Evolutionary conservation across 116 monocot species (phyloP), one percentile per base, ranked within the genome.

Genomic region (Cymodocea nodosa): DNA sequence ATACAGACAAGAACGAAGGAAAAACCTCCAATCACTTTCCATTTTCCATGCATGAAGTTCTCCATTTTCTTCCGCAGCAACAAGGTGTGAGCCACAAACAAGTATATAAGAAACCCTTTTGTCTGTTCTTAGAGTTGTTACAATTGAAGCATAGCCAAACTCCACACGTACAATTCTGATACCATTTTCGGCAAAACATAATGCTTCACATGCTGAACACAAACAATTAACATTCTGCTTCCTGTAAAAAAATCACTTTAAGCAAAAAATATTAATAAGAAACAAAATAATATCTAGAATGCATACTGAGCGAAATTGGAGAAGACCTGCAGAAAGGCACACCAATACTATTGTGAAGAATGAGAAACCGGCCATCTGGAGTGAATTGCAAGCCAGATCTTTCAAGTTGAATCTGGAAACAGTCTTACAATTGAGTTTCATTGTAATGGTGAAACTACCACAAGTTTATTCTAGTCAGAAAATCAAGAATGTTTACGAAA

Each of bases 291-390:
- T 50, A 35, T 35, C 20, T 8, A 37, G 2, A 15, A 13, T 59
- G 13, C 56, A 58, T 49, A 25, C 23, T 51, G 6, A 19, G 24
- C 15, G 22, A 59, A 48, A 50, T 50, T 44, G 56, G 19, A 17
- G 51, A 53, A 8, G 66, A 97, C 95, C 90, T 97, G 88, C 95
- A 97, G 65, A 60, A 76, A 76, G 95, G 95, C 66, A 65, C 78
- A 76, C 77, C 85, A 59, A 90, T 75, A 71, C 72, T 79, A 63
- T 65, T 76, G 51, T 80, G 52, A 65, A 87, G 66, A 77, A 87
- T 77, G 64, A 97, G 77, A 34, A 69, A 82, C 34, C 73, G 64
- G 6, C 74, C 81, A 66, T 85, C 80, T 54, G 83, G 76, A 70
- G 75, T 78, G 54, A 85, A 82, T 61, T 87, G 90, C 35, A 97